Percentiles rank a stretch among this genome's conserved stretches.
Conservation (phyloP, 345 rosid species). For the Erodium maritimum region DNA sequence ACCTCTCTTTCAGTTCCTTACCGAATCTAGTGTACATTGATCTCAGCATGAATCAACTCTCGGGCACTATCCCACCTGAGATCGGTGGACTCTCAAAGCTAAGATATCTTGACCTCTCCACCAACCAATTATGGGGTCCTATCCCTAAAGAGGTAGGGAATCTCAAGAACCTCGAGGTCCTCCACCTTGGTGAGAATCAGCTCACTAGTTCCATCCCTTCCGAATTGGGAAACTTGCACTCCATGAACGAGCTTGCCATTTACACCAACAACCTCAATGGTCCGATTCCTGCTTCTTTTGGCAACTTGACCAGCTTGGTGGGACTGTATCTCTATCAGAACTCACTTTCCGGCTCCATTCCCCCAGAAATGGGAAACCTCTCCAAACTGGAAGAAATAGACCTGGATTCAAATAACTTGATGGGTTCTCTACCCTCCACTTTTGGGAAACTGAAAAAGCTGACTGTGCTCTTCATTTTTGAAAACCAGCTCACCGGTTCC, state of each 20-base stretch:
- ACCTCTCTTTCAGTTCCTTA: slow-evolving; percentile 15
- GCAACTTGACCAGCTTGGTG: slow-evolving; percentile 6
- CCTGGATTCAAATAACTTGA: slow-evolving; percentile 13
- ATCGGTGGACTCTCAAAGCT: slow-evolving; percentile 16
- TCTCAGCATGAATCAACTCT: slow-evolving; percentile 14
- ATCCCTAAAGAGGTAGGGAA: slow-evolving; percentile 16
- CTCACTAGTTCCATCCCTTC: slow-evolving; percentile 14
- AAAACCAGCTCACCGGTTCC: too few species aligned
- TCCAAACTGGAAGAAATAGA: slow-evolving; percentile 10
- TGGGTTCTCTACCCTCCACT: slow-evolving; percentile 19
- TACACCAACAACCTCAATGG: slow-evolving; percentile 5
- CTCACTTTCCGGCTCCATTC: slow-evolving; percentile 11
- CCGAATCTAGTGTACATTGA: slow-evolving; percentile 15
- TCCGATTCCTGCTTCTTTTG: slow-evolving; percentile 5
- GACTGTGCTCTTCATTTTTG: neutral
- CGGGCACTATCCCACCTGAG: slow-evolving; percentile 15
- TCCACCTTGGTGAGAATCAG: slow-evolving; percentile 5
- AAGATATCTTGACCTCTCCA: slow-evolving; percentile 11
- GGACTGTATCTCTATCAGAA: slow-evolving; percentile 8
- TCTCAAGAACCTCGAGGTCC: slow-evolving; percentile 7
- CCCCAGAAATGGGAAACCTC: slow-evolving; percentile 17
- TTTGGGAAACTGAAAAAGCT: slow-evolving; percentile 16
- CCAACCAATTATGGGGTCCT: slow-evolving; percentile 7
- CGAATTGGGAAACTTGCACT: slow-evolving; percentile 1
- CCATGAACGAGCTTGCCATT: slow-evolving; percentile 1